Percentiles rank a stretch among this genome's conserved stretches.
Evolutionary conservation across 2,329 filamentous ascomycete genomes (phyloP).

Genomic region (Teratosphaeria zuluensis): DNA sequence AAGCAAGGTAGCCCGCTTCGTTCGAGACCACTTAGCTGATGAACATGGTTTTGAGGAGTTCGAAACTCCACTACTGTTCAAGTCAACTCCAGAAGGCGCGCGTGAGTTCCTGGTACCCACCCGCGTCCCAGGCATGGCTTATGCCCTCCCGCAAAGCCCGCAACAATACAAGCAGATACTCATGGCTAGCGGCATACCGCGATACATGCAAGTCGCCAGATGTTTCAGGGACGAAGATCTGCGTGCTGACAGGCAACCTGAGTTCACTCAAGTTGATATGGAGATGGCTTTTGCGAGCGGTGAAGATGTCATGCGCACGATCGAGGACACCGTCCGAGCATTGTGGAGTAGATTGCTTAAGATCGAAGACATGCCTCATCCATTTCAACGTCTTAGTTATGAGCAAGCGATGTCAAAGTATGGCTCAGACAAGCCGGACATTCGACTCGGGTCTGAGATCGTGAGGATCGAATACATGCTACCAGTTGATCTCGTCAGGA

Average conservation of each 20-base stretch:
- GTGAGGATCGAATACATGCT: constrained; percentile 54
- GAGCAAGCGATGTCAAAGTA: constrained; percentile 67
- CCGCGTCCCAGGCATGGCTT: constrained; percentile 62
- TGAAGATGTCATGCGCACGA: constrained; percentile 55
- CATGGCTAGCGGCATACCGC: constrained; percentile 76
- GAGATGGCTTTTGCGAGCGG: constrained; percentile 82
- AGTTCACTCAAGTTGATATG: constrained; percentile 92
- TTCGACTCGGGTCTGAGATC: constrained; percentile 62
- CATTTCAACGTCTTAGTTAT: constrained; percentile 59
- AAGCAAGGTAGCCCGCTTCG: constrained; percentile 47
- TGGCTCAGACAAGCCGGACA: constrained; percentile 87
- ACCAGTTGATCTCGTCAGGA: constrained; percentile 56
- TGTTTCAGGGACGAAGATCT: constrained; percentile 95
- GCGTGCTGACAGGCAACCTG: constrained; percentile 83
- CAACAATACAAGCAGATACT: constrained; percentile 98
- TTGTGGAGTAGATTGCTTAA: constrained; percentile 46
- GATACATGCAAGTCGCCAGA: constrained; percentile 85
- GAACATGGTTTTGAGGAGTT: constrained; percentile 61
- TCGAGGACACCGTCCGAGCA: constrained; percentile 45
- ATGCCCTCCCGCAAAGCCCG: constrained; percentile 89
- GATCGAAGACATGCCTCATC: constrained; percentile 30
- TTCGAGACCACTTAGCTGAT: constrained; percentile 43
- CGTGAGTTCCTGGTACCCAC: constrained; percentile 92
- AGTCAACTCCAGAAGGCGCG: constrained; percentile 92
- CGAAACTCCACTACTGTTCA: constrained; percentile 91